A percentile compares a stretch with the other conserved stretches of the same genome.
phyloP scores from a whole-genome alignment of 495 filamentous ascomycete species.

The Talaromyces proteolyticus region DNA sequence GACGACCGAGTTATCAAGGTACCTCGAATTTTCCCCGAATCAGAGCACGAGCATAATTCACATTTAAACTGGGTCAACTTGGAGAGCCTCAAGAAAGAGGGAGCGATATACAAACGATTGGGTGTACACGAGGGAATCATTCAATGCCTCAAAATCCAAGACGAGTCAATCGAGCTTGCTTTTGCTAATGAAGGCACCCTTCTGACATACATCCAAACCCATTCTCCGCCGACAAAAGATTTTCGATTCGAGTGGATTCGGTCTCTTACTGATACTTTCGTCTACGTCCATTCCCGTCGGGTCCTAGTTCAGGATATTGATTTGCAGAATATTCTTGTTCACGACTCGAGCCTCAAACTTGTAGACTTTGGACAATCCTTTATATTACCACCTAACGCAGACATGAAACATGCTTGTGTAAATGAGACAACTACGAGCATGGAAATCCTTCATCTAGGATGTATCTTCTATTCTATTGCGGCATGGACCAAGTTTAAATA shows the following conservation, averaged over 20 bases:
- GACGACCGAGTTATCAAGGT: no score
- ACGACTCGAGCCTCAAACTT: constrained; percentile 5
- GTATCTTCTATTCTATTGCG: constrained; percentile 2
- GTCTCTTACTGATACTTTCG: neutral
- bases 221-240: neutral
- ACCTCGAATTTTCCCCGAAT: no score
- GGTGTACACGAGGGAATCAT: neutral
- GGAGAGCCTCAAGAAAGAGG: no score
- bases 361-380: constrained; percentile 11
- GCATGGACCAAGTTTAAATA: no score
- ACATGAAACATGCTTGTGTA: neutral
- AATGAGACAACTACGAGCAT: neutral
- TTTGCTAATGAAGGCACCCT: neutral
- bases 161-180: neutral
- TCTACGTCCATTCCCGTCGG: neutral
- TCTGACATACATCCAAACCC: neutral
- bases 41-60: no score
- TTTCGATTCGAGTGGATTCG: neutral
- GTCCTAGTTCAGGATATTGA: constrained; percentile 12
- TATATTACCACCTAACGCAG: neutral
- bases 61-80: no score
- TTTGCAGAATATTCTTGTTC: constrained; percentile 14
- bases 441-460: neutral
- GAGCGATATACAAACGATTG: neutral
- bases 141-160: neutral